A percentile compares a stretch with the other conserved stretches of the same genome.
Evolutionary conservation across 164 flowering plant genomes (phyloP).

Genomic region (Buxus sempervirens): DNA sequence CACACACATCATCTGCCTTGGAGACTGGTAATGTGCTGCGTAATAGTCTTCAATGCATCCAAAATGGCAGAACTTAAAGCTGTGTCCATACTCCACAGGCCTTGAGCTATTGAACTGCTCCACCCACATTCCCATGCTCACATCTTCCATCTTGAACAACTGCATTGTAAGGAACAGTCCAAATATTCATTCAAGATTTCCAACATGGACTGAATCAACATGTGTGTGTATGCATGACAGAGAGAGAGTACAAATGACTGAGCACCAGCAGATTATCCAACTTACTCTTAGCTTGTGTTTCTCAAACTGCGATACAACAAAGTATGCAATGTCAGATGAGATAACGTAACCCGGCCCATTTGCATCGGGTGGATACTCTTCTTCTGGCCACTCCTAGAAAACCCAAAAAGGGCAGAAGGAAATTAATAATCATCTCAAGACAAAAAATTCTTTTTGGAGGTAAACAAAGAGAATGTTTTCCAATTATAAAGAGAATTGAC

Average conservation of each 20-base stretch:
- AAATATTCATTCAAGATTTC: slow-evolving; percentile 1
- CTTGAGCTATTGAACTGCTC: slow-evolving; percentile 57
- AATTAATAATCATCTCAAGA: background rate
- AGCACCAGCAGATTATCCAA: background rate
- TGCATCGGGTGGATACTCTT: slow-evolving; percentile 82
- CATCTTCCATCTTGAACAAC: slow-evolving; percentile 90
- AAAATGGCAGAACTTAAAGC: background rate
- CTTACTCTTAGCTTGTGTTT: slow-evolving; percentile 61
- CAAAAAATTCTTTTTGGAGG: background rate
- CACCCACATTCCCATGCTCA: slow-evolving; percentile 93
- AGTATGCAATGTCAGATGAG: slow-evolving; percentile 68
- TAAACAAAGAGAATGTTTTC: too few relatives aligned
- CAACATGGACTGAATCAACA: background rate
- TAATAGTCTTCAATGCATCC: background rate
- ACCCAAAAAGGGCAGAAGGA: background rate
- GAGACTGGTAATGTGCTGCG: background rate
- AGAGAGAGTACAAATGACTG: background rate
- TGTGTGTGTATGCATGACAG: background rate
- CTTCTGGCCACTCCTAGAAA: slow-evolving; percentile 83
- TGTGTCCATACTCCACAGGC: background rate
- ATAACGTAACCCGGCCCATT: slow-evolving; percentile 82
- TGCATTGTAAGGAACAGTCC: slow-evolving; percentile 18
- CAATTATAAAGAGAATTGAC: background rate
- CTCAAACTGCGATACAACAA: slow-evolving; percentile 61
- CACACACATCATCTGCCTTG: background rate